Evolutionary conservation across 441 rosid species (phyloP).

Genomic region (Biscutella laevigata): DNA sequence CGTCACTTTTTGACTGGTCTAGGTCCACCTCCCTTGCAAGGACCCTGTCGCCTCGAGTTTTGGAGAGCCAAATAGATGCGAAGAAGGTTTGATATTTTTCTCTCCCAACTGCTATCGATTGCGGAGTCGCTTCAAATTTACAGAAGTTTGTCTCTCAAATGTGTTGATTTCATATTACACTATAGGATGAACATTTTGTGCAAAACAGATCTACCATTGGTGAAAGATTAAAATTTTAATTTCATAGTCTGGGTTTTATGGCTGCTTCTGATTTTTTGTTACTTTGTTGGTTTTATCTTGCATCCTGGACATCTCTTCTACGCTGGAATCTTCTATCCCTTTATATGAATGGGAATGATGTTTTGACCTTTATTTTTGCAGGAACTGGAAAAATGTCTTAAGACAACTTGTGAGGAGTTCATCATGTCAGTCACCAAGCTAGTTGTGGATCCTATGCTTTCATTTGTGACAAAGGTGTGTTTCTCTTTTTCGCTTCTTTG

Average conservation of each 20-base stretch:
- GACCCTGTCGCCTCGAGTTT: slow-evolving; percentile 86
- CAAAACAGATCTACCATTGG: slow-evolving; percentile 7
- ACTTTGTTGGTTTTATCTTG: no score
- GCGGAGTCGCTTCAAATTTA: not conserved
- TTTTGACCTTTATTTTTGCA: slow-evolving; percentile 27
- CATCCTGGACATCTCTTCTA: no score
- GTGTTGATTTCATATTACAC: not conserved
- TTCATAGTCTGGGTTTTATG: not conserved
- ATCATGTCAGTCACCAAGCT: slow-evolving; percentile 91
- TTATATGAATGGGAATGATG: slow-evolving; percentile 7
- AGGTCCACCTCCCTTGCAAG: slow-evolving; percentile 92
- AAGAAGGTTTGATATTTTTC: slow-evolving; percentile 56
- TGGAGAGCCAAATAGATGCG: slow-evolving; percentile 94
- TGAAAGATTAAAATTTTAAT: not conserved
- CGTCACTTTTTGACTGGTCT: slow-evolving; percentile 93
- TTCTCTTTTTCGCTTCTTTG: slow-evolving; percentile 11
- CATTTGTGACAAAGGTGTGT: slow-evolving; percentile 79
- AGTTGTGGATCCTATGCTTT: slow-evolving; percentile 95
- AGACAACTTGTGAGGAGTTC: slow-evolving; percentile 96
- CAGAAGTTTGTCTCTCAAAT: slow-evolving; percentile 7
- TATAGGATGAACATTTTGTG: not conserved
- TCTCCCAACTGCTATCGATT: not conserved
- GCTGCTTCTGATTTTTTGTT: no score
- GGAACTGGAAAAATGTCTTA: slow-evolving; percentile 92
- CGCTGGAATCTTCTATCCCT: no score